Percentiles rank a stretch among this genome's conserved stretches.
Evolutionary conservation across 2,329 filamentous ascomycete species (phyloP).

Genomic region (Purpureocillium takamizusanense): DNA sequence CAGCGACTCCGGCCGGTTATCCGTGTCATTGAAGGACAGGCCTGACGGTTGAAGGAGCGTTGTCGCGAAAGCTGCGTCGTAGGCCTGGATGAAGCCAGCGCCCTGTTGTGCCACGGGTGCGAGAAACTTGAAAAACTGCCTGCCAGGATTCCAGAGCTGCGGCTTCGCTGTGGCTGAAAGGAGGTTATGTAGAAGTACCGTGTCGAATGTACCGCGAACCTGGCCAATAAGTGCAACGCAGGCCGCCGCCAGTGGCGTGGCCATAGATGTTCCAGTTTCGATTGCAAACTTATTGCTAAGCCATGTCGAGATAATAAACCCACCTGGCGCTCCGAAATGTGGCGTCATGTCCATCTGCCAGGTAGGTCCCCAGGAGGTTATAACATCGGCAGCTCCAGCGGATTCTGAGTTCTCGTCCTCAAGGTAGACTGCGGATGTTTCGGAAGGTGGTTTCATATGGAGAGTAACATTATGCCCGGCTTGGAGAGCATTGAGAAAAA

Average conservation of each 20-base stretch:
- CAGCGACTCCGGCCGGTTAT: conserved; percentile 37
- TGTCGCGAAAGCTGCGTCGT: conserved; percentile 47
- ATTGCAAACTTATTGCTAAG: conserved; percentile 41
- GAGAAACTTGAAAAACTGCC: conserved; percentile 23
- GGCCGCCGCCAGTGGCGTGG: conserved; percentile 45
- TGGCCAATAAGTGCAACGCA: conserved; percentile 44
- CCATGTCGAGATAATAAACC: conserved; percentile 49
- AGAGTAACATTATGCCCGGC: conserved; percentile 26
- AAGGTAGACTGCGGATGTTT: conserved; percentile 19
- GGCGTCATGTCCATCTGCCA: conserved; percentile 49
- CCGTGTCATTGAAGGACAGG: conserved; percentile 55
- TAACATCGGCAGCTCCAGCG: conserved; percentile 42
- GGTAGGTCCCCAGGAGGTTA: conserved; percentile 51
- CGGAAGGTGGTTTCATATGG: conserved; percentile 28
- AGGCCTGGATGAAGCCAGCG: conserved; percentile 49
- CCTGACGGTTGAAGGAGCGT: conserved; percentile 43
- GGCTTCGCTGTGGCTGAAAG: conserved; percentile 41
- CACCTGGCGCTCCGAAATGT: conserved; percentile 44
- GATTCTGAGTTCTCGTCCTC: conserved; percentile 14
- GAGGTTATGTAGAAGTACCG: conserved; percentile 37
- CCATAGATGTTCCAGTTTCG: conserved; percentile 51
- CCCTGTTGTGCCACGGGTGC: conserved; percentile 54
- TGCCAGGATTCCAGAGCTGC: conserved; percentile 36
- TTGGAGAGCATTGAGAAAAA: too few relatives aligned
- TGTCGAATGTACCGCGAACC: conserved; percentile 38